Evolutionary conservation across 345 rosid species (phyloP).

Genomic region (Eucalyptus regnans): DNA sequence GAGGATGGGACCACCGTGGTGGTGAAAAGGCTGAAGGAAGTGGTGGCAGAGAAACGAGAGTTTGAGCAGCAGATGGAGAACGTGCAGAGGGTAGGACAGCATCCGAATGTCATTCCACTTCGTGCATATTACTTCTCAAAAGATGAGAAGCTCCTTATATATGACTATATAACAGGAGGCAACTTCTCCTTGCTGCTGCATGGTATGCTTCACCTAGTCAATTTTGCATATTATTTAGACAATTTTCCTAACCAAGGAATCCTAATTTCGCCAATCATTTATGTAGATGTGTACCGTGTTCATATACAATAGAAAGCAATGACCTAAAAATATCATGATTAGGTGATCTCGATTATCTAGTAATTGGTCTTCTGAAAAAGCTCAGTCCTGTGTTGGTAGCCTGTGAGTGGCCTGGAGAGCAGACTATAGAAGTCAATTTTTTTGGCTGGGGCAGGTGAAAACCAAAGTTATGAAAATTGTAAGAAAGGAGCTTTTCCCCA

Average conservation of each 20-base stretch:
- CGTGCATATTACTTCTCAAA: slow-evolving; percentile 92
- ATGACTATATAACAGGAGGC: slow-evolving; percentile 58
- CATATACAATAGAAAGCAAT: not conserved
- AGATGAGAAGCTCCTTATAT: slow-evolving; percentile 90
- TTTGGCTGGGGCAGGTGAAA: not conserved
- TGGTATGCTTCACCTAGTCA: slow-evolving; percentile 23
- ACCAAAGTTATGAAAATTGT: not conserved
- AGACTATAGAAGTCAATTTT: not conserved
- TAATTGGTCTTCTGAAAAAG: not conserved
- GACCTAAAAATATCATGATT: not conserved
- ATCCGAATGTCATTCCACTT: slow-evolving; percentile 66
- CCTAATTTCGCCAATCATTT: not conserved
- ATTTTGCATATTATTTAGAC: not conserved
- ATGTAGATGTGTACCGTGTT: not conserved
- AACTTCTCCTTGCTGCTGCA: slow-evolving; percentile 61
- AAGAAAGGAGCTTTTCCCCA: not conserved
- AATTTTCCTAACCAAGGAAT: not conserved
- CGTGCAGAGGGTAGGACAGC: slow-evolving; percentile 62
- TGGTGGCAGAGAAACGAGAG: slow-evolving; percentile 68
- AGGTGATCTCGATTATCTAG: not conserved
- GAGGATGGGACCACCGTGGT: slow-evolving; percentile 86
- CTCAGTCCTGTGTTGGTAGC: not conserved
- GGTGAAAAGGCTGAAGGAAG: slow-evolving; percentile 82
- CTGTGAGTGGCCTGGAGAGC: not conserved
- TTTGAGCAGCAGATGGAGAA: slow-evolving; percentile 92